A percentile compares a stretch with the other conserved stretches of the same genome.
These are phyloP conservation scores for Epicoccum nigrum DNA, from an alignment of 2,329 filamentous ascomycete genomes.

Conservation along the genomic window DNA sequence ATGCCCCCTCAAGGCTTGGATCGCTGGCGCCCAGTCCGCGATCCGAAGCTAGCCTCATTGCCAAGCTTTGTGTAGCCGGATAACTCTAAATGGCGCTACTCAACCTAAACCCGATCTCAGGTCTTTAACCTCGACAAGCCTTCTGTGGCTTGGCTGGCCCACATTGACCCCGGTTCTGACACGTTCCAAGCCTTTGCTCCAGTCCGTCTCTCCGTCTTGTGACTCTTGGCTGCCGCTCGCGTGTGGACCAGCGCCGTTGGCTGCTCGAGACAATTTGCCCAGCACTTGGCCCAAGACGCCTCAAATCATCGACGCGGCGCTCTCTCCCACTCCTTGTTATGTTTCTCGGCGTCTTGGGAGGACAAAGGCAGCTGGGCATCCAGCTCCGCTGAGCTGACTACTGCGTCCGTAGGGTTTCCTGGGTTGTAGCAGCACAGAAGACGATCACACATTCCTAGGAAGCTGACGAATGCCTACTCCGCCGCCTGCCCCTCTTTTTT, in stretches of 20 bases:
- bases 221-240: slow-evolving; percentile 29
- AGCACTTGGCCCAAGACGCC: slow-evolving; percentile 32
- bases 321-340: slow-evolving; percentile 18
- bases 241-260: slow-evolving; percentile 13
- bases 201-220: slow-evolving; percentile 37
- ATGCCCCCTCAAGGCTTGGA: slow-evolving; percentile 15
- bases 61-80: slow-evolving; percentile 35
- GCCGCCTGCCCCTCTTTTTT: slow-evolving; percentile 1
- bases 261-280: slow-evolving; percentile 29
- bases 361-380: slow-evolving; percentile 19
- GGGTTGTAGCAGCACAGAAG: slow-evolving; percentile 1
- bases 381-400: slow-evolving; percentile 20
- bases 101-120: slow-evolving; percentile 45
- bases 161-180: slow-evolving; percentile 28
- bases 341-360: slow-evolving; percentile 27
- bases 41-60: slow-evolving; percentile 12
- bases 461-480: slow-evolving; percentile 10
- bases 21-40: slow-evolving; percentile 29
- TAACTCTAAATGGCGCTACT: slow-evolving; percentile 35
- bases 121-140: slow-evolving; percentile 45
- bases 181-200: slow-evolving; percentile 31
- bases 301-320: slow-evolving; percentile 13
- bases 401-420: not conserved
- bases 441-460: slow-evolving; percentile 5
- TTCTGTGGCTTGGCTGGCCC: slow-evolving; percentile 35